Evolutionary conservation across 768 basidiomycete species (phyloP), one percentile per base, ranked within the genome.

Genomic region (Mycena metata): DNA sequence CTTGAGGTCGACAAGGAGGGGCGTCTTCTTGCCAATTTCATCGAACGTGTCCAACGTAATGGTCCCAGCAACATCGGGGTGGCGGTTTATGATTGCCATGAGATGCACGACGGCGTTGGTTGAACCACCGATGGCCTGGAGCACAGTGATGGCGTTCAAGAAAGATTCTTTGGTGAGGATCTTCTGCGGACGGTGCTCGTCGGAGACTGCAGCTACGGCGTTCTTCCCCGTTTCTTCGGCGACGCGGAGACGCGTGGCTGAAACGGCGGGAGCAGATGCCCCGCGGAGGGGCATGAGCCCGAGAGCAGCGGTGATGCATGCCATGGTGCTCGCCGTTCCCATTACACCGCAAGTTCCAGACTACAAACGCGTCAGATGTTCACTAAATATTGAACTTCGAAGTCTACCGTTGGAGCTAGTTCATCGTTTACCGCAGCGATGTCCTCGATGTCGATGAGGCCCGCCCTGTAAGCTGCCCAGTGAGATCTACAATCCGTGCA

Each of bases 41-140:
- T 72, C 70, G 23, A 72, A 72, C 1, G 70, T 72, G 26, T 69
- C 70, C 39, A 72, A 45, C 21, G 41, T 62, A 17, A 72, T 72
- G 2, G 67, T 61, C 9, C 70, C 70, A 36, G 70, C 67, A n/a
- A 90, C 82, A 75, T 83, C 85, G n/a, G 89, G 89, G 0, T 88
- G 86, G 65, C 75, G 81, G 75, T 90, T 83, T 17, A 86, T 83
- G 42, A 90, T 81, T 15, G 88, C 88, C 59, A 89, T 81, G 55
- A 89, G 76, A 73, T 89, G 88, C 26, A 89, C 83, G 19, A 89
- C 88, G n/a, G 88, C 85, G 66, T 90, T 90, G 10, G 89, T 90
- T 2, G 87, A 89, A 39, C 90, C 89, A 42, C 90, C 90, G 16
- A 90, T 78, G 45, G 87, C 78, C 74, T 87, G 89, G 41, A 88